Conservation (phyloP, 805 yeast genomes). For the Saturnispora saitoi region DNA sequence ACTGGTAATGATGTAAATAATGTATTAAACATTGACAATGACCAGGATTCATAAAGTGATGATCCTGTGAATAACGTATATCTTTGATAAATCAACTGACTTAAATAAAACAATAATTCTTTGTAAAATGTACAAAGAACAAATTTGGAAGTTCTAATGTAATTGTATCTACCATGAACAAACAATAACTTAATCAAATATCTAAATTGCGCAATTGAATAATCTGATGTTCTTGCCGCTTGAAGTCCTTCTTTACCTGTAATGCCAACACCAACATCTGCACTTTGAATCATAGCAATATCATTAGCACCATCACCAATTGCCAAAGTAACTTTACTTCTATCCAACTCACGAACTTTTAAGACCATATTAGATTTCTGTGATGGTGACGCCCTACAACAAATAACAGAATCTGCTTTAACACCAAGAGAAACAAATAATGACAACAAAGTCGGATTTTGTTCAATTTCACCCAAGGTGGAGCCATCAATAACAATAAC, state of each 20-base stretch:
- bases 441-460: conserved; percentile 61
- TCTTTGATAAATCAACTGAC: conserved; percentile 83
- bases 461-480: conserved; percentile 65
- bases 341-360: conserved; percentile 64
- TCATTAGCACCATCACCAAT: conserved; percentile 99
- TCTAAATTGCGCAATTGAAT: conserved; percentile 90
- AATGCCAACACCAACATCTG: conserved; percentile 95
- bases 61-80: conserved; percentile 87
- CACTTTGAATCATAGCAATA: conserved; percentile 98
- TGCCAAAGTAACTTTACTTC: conserved; percentile 74
- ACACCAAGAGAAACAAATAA: conserved; percentile 80
- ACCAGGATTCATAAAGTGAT: conserved; percentile 91
- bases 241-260: conserved; percentile 97
- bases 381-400: conserved; percentile 95
- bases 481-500: conserved; percentile 95
- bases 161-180: conserved; percentile 95
- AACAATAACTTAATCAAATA: conserved; percentile 71
- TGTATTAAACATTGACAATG: conserved; percentile 94
- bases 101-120: conserved; percentile 79
- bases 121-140: conserved; percentile 92
- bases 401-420: conserved; percentile 80
- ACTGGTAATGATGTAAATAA: conserved; percentile 91
- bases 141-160: conserved; percentile 84
- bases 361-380: conserved; percentile 90
- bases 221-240: conserved; percentile 93